phyloP scores from a whole-genome alignment of 2,329 filamentous ascomycete genomes.

The Alternaria atra region DNA sequence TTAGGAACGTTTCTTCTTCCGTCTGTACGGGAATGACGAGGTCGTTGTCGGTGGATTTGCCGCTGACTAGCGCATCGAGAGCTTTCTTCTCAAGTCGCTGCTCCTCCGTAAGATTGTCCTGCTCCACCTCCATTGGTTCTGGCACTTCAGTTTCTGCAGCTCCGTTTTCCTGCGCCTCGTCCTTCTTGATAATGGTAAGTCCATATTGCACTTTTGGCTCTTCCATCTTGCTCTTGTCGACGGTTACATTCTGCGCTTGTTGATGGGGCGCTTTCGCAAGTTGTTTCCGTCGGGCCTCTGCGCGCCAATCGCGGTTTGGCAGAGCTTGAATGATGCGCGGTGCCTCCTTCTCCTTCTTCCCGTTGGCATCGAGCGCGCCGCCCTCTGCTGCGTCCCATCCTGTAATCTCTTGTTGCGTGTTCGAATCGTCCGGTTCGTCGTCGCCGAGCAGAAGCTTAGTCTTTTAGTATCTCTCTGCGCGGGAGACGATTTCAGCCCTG shows the following conservation, averaged over 20 bases:
- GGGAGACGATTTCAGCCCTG: conserved; percentile 32
- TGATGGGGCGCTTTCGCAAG: conserved; percentile 66
- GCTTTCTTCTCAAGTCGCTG: conserved; percentile 62
- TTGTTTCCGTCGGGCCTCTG: conserved; percentile 63
- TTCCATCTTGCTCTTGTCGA: conserved; percentile 47
- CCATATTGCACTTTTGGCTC: conserved; percentile 58
- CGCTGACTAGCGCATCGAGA: conserved; percentile 55
- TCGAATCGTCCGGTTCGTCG: conserved; percentile 42
- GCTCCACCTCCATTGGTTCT: conserved; percentile 42
- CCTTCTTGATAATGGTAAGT: conserved; percentile 60
- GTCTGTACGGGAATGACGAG: conserved; percentile 52
- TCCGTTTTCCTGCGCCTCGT: conserved; percentile 22
- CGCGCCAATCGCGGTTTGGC: conserved; percentile 70
- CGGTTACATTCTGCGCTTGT: conserved; percentile 49
- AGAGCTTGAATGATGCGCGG: conserved; percentile 67
- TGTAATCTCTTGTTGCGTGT: conserved; percentile 56
- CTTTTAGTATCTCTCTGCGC: conserved; percentile 35
- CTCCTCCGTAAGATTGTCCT: conserved; percentile 41
- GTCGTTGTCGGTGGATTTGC: conserved; percentile 50
- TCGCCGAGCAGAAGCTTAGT: conserved; percentile 41
- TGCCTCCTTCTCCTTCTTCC: conserved; percentile 51
- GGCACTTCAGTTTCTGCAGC: conserved; percentile 10
- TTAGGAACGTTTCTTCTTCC: conserved; percentile 74
- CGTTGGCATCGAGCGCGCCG: conserved; percentile 55
- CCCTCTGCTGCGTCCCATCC: conserved; percentile 64